A percentile compares a stretch with the other conserved stretches of the same genome.
Conservation (phyloP, 2,329 filamentous ascomycete species). For the Scolecobasidium constrictum region DNA sequence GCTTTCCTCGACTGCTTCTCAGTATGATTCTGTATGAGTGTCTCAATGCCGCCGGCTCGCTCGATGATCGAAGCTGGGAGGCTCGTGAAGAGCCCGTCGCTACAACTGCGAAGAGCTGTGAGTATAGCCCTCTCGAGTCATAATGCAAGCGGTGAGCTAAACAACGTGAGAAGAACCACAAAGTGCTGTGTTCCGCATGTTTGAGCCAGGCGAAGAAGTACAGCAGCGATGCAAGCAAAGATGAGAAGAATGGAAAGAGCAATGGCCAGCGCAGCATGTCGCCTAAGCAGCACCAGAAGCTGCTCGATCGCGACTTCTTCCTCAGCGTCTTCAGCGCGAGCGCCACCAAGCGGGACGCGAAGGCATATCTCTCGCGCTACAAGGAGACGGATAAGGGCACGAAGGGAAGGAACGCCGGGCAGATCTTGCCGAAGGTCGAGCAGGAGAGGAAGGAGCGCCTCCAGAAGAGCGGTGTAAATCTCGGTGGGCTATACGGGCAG, state of each 20-base stretch:
- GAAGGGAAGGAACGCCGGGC: slow-evolving; percentile 3
- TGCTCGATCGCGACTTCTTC: slow-evolving; percentile 52
- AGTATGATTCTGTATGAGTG: neutral
- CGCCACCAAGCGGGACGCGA: slow-evolving; percentile 85
- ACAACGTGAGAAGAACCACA: no score
- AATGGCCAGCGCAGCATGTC: neutral
- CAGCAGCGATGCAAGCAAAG: neutral
- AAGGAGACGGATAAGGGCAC: slow-evolving; percentile 23
- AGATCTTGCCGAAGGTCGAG: slow-evolving; percentile 9
- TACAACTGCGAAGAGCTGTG: no score
- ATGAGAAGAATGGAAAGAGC: neutral
- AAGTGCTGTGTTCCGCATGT: no score
- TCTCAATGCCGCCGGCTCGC: neutral
- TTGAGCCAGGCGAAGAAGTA: neutral
- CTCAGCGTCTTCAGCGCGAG: slow-evolving; percentile 79
- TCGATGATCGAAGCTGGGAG: neutral
- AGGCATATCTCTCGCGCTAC: slow-evolving; percentile 83
- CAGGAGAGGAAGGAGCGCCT: slow-evolving; percentile 17
- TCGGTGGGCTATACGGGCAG: slow-evolving; percentile 49
- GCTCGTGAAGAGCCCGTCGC: neutral
- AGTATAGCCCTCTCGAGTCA: no score
- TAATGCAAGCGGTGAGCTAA: no score
- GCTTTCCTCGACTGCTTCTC: no score
- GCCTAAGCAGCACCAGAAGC: slow-evolving; percentile 2
- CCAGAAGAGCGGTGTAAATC: slow-evolving; percentile 43